Evolutionary conservation across 768 basidiomycete species (phyloP), one percentile per base, ranked within the genome.

Genomic region (Ramaria rubella): DNA sequence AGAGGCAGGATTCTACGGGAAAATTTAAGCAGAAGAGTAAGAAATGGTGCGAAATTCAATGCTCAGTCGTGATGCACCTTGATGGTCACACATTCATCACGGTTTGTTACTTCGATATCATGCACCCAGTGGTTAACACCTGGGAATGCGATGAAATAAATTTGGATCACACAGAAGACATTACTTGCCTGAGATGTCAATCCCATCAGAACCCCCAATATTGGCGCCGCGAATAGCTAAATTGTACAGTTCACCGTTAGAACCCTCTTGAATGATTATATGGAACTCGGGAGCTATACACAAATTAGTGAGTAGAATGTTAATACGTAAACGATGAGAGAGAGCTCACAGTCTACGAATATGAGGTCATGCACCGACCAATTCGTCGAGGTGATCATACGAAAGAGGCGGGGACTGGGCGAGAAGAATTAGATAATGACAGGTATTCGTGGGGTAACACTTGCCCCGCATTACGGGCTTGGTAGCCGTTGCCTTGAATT

Each of bases 81-180:
- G 58, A 68, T 62, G n/a, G 68, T 68, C 17, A 70, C 67, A 48
- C 69, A 70, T 51, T 70, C 67, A 56, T 69, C 68, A 46, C 66
- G 64, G 58, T 68, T 68, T 4, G 68, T 67, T 15, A 68, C 67
- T 45, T 67, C 66, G 23, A 68, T 63, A 48, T 70, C 68, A 52
- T 70, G 69, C 24, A 69, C 63, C 67, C 67, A 69, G 52, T 64
- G 48, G 62, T 69, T 69, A 24, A 58, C 43, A n/a, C 68, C 59
- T 60, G 34, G 11, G 3, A 0, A 12, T 7, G 3, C 15, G 23
- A 27, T 55, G 26, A 55, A 23, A 3, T 14, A 21, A 21, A 15
- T 9, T 24, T 17, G 11, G 38, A 15, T 3, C 2, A 44, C 1
- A 34, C 19, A 12, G 46, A 40, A n/a, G 24, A 8, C 23, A 8